phyloP scores from a whole-genome alignment of 257 asterid species.

The Schizonepeta tenuifolia region DNA sequence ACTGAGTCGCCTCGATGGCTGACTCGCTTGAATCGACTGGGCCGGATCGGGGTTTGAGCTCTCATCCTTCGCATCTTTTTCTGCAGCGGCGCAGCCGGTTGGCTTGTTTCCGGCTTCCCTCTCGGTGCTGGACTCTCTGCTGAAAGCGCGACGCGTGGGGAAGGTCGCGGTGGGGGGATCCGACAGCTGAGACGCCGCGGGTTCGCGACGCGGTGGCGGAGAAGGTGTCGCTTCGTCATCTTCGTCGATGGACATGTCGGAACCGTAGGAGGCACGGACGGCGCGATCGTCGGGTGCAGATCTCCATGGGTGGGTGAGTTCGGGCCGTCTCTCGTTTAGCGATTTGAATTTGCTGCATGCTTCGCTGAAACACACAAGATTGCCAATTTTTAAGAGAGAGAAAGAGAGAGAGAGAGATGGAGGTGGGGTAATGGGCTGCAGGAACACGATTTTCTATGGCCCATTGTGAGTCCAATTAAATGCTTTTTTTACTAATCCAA shows the following conservation, averaged over 20 bases:
- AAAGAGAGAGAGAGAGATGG: not conserved
- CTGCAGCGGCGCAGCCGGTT: conserved; percentile 14
- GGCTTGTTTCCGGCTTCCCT: conserved; percentile 37
- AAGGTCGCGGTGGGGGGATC: conserved; percentile 35
- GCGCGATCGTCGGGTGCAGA: conserved; percentile 52
- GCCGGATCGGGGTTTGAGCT: conserved; percentile 36
- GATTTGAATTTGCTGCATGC: conserved; percentile 76
- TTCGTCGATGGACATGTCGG: conserved; percentile 62
- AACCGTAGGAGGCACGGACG: conserved; percentile 60
- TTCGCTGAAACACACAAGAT: conserved; percentile 51
- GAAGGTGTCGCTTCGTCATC: conserved; percentile 42
- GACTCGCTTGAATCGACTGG: conserved; percentile 48
- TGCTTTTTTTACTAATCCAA: not conserved
- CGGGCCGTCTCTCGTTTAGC: conserved; percentile 63
- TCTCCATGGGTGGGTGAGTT: conserved; percentile 58
- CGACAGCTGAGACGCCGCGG: conserved; percentile 32
- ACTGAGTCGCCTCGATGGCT: conserved; percentile 74
- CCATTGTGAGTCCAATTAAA: no score
- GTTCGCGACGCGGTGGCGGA: conserved; percentile 40
- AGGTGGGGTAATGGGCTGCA: not conserved
- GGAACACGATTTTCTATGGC: not conserved
- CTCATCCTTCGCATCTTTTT: conserved; percentile 41
- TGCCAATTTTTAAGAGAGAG: not conserved
- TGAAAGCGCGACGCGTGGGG: conserved; percentile 30
- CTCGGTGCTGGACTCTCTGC: conserved; percentile 44